Base-by-base conservation (phyloP, 257 asterid genomes). In the Parsonsia alboflavescens region DNA sequence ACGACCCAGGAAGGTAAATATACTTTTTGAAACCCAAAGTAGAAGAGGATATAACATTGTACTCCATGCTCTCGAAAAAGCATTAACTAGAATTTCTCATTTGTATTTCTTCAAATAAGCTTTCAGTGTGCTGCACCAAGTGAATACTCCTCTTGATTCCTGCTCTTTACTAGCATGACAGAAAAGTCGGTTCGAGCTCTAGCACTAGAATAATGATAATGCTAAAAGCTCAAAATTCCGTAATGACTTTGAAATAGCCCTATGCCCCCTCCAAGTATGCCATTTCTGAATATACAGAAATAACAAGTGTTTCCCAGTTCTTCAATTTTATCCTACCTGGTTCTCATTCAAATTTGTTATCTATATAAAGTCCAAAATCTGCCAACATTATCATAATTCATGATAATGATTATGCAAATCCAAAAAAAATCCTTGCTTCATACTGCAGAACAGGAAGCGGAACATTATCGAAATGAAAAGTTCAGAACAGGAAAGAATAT, bases 401-500 rank as follows among this genome's bases (percentile, higher is more conserved):
- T 65, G 7, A 39, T 17, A 22, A 36, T 19, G 39, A 39, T 65
- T 21, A 65, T 15, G 15, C 24, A 63, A 39, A 39, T 7, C 45
- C 39, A 33, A 0, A 26, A 28, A 64, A 39, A 19, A 65, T 19
- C 70, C 30, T 19, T 65, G 70, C 9, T 54, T 54, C 12, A n/a
- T 19, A 21, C n/a, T n/a, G n/a, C n/a, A n/a, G n/a, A n/a, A n/a
- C n/a, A n/a, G n/a, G n/a, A n/a, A n/a, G n/a, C n/a, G 26, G 28
- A 8, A n/a, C 28, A 12, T 4, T n/a, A 62, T 56, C 70, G 26
- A 1, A 41, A 17, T 19, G 19, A 54, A 64, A 30, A 73, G 17
- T 41, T 72, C 39, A 80, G 62, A 70, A 62, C 24, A 68, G 71
- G 79, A 28, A 68, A 16, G 79, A 83, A 80, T 52, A 53, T 67